Evolutionary conservation across 2,329 filamentous ascomycete genomes (phyloP), one percentile per base, ranked within the genome.

Genomic region (Botrytis hyacinthi): DNA sequence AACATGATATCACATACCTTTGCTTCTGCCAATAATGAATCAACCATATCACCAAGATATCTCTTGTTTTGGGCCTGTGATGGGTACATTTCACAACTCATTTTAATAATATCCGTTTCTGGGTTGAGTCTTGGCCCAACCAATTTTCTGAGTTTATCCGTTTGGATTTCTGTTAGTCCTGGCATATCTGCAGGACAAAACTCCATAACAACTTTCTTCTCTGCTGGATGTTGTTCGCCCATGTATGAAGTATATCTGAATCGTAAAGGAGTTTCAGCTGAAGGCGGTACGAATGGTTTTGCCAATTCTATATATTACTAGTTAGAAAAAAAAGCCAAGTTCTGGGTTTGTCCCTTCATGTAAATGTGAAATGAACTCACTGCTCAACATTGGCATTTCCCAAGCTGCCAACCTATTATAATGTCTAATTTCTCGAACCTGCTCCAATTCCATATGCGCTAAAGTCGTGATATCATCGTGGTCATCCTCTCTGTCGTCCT

Each of bases 211-310:
- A 99, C 95, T 86, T 99, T 99, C 81, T 90, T 91, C 83, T 94
- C 90, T 4, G 95, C 94, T 0, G 96, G 95, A 84, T 99, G 97
- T 73, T 89, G 86, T 84, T 98, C 96, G 79, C 95, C 95, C 88
- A 99, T 92, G 84, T 98, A 98, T 54, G 92, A 95, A 26, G 96
- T 99, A 86, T 97, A 98, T 79, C 96, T 92, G 90, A 98, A 99
- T 79, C 95, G 92, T 73, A 99, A 89, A 63, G 94, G 90, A 78
- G 93, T 87, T 63, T 89, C 83, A 44, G 86, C 82, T 22, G 88
- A 87, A 2, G 95, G 94, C 4, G 90, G 88, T 75, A 87, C 84
- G 82, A 97, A 98, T 29, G 93, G 92, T 83, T 93, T 93, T 72
- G 93, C 92, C 76, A 96, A 88, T 81, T 95, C 93, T 97, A 80